Base-by-base conservation (phyloP, 495 filamentous ascomycete species). In the Astrocystis sublimbata region DNA sequence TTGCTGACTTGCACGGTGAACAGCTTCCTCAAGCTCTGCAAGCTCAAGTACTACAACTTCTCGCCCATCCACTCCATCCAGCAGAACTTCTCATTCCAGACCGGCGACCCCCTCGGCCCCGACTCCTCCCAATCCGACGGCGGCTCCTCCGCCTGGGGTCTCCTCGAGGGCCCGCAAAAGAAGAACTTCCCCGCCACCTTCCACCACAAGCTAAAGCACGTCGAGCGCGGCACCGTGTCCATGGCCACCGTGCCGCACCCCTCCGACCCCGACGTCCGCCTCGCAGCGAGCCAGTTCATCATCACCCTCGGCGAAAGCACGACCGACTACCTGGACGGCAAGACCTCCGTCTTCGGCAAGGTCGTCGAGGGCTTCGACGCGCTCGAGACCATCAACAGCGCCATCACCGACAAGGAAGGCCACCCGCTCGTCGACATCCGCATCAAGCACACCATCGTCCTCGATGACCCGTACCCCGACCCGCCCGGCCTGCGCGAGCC, bases 41-140 rank as follows among this genome's bases (percentile, higher is more conserved):
- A 96, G 73, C 79, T 91, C 75, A 97, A 96, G 79, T 97, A 97
- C 76, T 97, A 97, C 85, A 97, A 97, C 80, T 97, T 92, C 73
- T 88, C 92, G 30, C 93, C 93, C 36, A 77, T 97, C 57, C 88
- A 96, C 77, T 89, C 86, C 64, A 85, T 97, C 51, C 93, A 96
- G 72, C 91, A 90, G 67, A 86, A 90, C 72, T 96, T 96, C 78
- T 92, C 92, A 58, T 96, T 96, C 75, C 93, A 97, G 70, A 94
- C 93, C 57, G 93, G 93, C 66, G 93, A 97, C 73, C 93, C 93
- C 36, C 83, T 97, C 42, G 93, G 93, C 7, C 93, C 92, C 6
- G 85, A 87, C 63, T 89, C 90, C 47, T 74, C 84, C 62, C 86
- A 89, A 28, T 96, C 92, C 70, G 90, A 96, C 85, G 93, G 93